Conservation (phyloP, 345 rosid genomes). For the Boechera divaricarpa region DNA sequence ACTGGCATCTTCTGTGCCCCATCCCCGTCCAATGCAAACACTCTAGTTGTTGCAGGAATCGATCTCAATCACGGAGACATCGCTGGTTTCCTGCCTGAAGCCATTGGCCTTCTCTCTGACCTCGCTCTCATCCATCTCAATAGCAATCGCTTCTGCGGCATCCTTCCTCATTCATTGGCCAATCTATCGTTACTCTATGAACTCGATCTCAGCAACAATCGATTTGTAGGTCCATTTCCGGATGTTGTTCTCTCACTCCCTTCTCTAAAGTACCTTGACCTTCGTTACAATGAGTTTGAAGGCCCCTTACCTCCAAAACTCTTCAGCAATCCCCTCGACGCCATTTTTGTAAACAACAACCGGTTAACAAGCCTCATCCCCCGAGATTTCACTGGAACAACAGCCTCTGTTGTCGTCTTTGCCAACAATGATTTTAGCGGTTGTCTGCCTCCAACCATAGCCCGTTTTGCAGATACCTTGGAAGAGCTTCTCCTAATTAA, state of each 20-base stretch:
- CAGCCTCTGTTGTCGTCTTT: slow-evolving; percentile 74
- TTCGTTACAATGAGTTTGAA: slow-evolving; percentile 90
- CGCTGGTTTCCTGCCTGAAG: slow-evolving; percentile 83
- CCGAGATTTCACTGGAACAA: slow-evolving; percentile 41
- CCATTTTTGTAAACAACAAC: slow-evolving; percentile 81
- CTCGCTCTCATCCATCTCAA: slow-evolving; percentile 78
- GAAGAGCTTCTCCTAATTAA: slow-evolving; percentile 80
- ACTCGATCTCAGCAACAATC: slow-evolving; percentile 88
- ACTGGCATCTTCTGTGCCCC: slow-evolving; percentile 66
- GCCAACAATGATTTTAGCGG: slow-evolving; percentile 86
- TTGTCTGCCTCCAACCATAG: slow-evolving; percentile 76
- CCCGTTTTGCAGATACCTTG: slow-evolving; percentile 64
- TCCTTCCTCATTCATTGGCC: slow-evolving; percentile 64
- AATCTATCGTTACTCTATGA: slow-evolving; percentile 73
- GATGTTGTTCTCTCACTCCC: slow-evolving; percentile 70
- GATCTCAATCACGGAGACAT: slow-evolving; percentile 76
- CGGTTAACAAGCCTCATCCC: slow-evolving; percentile 62
- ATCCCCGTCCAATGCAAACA: slow-evolving; percentile 53
- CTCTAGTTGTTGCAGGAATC: slow-evolving; percentile 69
- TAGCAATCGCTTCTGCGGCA: slow-evolving; percentile 89
- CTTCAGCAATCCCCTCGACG: slow-evolving; percentile 71
- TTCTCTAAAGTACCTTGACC: slow-evolving; percentile 61
- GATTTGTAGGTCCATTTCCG: slow-evolving; percentile 89
- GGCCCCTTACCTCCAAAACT: slow-evolving; percentile 77
- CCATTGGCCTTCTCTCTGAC: slow-evolving; percentile 76